Percentiles rank a stretch among this genome's conserved stretches.
phyloP scores from a whole-genome alignment of 768 basidiomycete genomes.

The Pulveroboletus sp. region DNA sequence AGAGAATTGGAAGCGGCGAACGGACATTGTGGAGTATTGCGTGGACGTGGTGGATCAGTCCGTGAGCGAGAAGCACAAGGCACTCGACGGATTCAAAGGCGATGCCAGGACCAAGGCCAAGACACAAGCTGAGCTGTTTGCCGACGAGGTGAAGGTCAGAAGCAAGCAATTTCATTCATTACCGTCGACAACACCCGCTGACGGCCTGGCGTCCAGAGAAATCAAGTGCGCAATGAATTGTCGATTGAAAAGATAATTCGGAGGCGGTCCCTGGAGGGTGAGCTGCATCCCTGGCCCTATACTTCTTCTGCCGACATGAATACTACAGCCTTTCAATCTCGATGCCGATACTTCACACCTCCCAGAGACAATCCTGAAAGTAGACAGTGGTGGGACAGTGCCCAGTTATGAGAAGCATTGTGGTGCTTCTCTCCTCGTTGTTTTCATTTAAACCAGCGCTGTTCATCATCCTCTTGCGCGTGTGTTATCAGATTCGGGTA shows the following conservation, averaged over 20 bases:
- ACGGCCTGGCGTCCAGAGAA: slow-evolving; percentile 45
- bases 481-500: slow-evolving; percentile 10
- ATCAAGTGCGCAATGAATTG: slow-evolving; percentile 74
- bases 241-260: slow-evolving; percentile 71
- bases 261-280: slow-evolving; percentile 69
- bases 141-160: slow-evolving; percentile 70
- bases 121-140: slow-evolving; percentile 55
- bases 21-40: slow-evolving; percentile 75
- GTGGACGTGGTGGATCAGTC: slow-evolving; percentile 66
- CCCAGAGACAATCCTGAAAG: slow-evolving; percentile 58
- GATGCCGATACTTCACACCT: slow-evolving; percentile 77
- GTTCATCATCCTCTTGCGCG: slow-evolving; percentile 14
- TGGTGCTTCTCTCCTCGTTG: slow-evolving; percentile 32
- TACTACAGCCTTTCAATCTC: slow-evolving; percentile 65
- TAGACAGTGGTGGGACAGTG: slow-evolving; percentile 53
- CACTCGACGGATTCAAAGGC: slow-evolving; percentile 40
- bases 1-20: slow-evolving; percentile 72
- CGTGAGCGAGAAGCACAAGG: slow-evolving; percentile 51
- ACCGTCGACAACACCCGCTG: slow-evolving; percentile 28
- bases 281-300: slow-evolving; percentile 24
- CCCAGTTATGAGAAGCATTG: slow-evolving; percentile 31
- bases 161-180: slow-evolving; percentile 29
- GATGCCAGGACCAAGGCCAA: slow-evolving; percentile 48
- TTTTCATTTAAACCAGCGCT: slow-evolving; percentile 24
- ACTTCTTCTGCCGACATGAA: slow-evolving; percentile 19